phyloP scores from a whole-genome alignment of 208 protist genomes.

The Plasmodiophora brassicae region DNA sequence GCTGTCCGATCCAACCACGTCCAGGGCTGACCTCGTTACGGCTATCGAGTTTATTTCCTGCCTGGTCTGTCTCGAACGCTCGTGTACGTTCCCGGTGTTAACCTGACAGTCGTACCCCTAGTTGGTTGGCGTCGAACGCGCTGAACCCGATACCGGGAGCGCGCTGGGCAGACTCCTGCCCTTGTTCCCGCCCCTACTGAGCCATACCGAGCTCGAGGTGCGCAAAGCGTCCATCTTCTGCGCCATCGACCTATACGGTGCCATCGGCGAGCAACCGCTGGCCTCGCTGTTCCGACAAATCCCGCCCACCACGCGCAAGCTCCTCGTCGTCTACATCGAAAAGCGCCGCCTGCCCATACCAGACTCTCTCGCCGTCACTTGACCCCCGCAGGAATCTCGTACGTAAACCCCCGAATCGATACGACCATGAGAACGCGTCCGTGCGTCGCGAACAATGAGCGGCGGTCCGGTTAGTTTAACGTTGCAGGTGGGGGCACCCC shows the following conservation, averaged over 20 bases:
- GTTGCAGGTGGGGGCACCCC: no score
- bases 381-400: no score
- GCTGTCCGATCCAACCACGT: neutral
- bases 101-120: neutral
- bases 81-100: neutral
- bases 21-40: neutral
- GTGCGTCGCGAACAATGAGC: no score
- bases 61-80: neutral
- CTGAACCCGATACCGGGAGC: neutral
- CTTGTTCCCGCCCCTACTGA: neutral
- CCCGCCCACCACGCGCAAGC: neutral
- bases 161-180: neutral
- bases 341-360: neutral
- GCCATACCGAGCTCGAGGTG: neutral
- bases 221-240: neutral
- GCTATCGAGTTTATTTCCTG: slow-evolving; percentile 16
- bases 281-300: neutral
- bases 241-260: neutral
- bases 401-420: no score
- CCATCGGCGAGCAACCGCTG: neutral
- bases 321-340: neutral
- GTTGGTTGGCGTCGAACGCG: neutral
- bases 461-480: no score
- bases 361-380: no score
- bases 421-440: no score